Evolutionary conservation across 2,329 filamentous ascomycete genomes (phyloP).

Genomic region (Ceratocystiopsis sp.): DNA sequence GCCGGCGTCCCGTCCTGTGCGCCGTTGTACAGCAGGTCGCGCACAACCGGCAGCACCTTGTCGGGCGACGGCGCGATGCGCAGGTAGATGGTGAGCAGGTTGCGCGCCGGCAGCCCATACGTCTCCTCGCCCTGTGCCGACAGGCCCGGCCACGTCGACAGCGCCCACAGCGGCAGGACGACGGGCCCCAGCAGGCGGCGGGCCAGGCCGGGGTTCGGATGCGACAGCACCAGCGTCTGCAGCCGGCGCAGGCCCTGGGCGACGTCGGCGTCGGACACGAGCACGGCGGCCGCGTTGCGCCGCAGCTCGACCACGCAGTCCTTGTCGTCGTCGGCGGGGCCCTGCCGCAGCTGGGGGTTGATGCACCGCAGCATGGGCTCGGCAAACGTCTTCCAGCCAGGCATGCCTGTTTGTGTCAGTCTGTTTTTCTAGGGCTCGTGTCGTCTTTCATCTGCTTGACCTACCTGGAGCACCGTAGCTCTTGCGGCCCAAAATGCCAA

Average conservation of each 20-base stretch:
- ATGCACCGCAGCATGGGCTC: conserved; percentile 37
- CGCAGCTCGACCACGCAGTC: conserved; percentile 28
- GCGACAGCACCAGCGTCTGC: conserved; percentile 38
- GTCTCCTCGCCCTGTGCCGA: conserved; percentile 17
- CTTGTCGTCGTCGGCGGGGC: too few species aligned
- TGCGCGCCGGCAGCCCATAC: conserved; percentile 28
- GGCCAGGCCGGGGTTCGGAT: conserved; percentile 49
- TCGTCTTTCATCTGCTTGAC: not conserved
- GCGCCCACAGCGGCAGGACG: conserved; percentile 44
- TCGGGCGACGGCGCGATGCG: conserved; percentile 35
- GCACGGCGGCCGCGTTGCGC: conserved; percentile 16
- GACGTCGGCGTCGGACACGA: conserved; percentile 32
- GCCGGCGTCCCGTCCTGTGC: conserved; percentile 14
- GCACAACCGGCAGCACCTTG: conserved; percentile 30
- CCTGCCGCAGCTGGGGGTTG: conserved; percentile 18
- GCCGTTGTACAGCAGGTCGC: conserved; percentile 39
- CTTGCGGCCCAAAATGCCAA: conserved; percentile 48
- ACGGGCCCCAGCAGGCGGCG: conserved; percentile 42
- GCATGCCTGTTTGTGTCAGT: conserved; percentile 23
- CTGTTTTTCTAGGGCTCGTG: not conserved
- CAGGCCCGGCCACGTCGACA: conserved; percentile 32
- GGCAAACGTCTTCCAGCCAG: conserved; percentile 47
- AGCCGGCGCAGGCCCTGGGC: conserved; percentile 36
- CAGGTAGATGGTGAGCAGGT: conserved; percentile 39
- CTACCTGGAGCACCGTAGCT: conserved; percentile 45